Evolutionary conservation across 2,329 filamentous ascomycete genomes (phyloP).

Genomic region (Spiromastix sp.): DNA sequence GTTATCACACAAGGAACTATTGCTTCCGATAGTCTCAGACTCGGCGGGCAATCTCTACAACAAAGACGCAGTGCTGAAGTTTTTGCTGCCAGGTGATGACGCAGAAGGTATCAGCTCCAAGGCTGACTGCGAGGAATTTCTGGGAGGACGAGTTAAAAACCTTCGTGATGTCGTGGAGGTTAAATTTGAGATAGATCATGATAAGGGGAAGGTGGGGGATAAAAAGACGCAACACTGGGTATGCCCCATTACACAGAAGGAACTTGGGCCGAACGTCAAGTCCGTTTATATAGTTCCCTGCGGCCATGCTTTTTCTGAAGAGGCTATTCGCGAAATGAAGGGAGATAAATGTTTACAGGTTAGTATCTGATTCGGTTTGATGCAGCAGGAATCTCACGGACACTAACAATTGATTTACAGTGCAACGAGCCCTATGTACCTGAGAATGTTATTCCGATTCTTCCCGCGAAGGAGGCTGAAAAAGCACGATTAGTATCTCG

Average conservation of each 20-base stretch:
- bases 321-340: conserved; percentile 70
- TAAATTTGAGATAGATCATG: conserved; percentile 53
- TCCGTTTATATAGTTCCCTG: conserved; percentile 88
- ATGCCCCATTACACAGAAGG: conserved; percentile 81
- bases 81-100: conserved; percentile 47
- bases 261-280: conserved; percentile 67
- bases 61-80: conserved; percentile 77
- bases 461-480: conserved; percentile 62
- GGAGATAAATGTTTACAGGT: conserved; percentile 51
- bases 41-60: conserved; percentile 80
- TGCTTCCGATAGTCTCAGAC: conserved; percentile 72
- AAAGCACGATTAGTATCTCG: conserved; percentile 56
- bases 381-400: not conserved
- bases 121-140: conserved; percentile 51
- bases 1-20: conserved; percentile 67
- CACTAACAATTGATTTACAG: conserved; percentile 26
- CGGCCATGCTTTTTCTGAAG: conserved; percentile 86
- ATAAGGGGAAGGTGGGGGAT: conserved; percentile 29
- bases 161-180: conserved; percentile 82
- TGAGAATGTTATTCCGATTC: conserved; percentile 71
- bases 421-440: conserved; percentile 65
- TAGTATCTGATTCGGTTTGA: conserved; percentile 12
- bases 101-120: conserved; percentile 43
- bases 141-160: conserved; percentile 58
- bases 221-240: conserved; percentile 50